A percentile compares a stretch with the other conserved stretches of the same genome.
Evolutionary conservation across 495 filamentous ascomycete genomes (phyloP).

Genomic region (Cercophora scortea): DNA sequence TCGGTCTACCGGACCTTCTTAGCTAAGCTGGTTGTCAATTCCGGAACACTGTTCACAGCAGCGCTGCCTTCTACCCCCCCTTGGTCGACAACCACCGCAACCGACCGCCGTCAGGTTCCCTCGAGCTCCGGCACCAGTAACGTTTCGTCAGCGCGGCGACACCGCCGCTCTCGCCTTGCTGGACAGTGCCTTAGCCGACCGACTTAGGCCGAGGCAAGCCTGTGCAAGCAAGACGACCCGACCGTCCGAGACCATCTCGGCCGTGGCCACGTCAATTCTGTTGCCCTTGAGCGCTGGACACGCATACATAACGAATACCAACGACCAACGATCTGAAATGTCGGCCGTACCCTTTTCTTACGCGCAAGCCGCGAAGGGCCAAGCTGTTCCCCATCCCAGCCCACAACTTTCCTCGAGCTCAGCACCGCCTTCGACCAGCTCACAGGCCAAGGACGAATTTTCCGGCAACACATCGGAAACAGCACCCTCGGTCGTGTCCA

Average conservation of each 20-base stretch:
- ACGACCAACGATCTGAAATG: slow-evolving; percentile 13
- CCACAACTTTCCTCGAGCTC: slow-evolving; percentile 54
- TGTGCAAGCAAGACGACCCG: background rate
- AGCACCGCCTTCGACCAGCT: slow-evolving; percentile 56
- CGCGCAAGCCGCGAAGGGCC: slow-evolving; percentile 86
- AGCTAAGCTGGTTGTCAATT: too few species aligned
- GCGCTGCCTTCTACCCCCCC: too few species aligned
- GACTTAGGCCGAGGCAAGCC: slow-evolving; percentile 5
- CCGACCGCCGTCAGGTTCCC: too few species aligned
- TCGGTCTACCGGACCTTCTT: too few species aligned
- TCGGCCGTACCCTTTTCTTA: slow-evolving; percentile 67
- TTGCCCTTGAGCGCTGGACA: background rate
- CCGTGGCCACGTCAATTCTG: slow-evolving; percentile 4
- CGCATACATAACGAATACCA: background rate
- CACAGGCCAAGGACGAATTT: slow-evolving; percentile 53
- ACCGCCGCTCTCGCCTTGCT: background rate
- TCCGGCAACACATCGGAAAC: slow-evolving; percentile 35
- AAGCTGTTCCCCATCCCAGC: slow-evolving; percentile 50
- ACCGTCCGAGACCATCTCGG: background rate
- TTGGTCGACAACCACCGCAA: too few species aligned
- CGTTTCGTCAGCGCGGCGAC: too few species aligned
- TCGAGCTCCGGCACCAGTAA: too few species aligned
- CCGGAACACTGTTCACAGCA: too few species aligned
- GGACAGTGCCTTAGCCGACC: slow-evolving; percentile 15
- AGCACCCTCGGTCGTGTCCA: slow-evolving; percentile 52